Percentiles rank a stretch among this genome's conserved stretches.
These are phyloP conservation scores for Prunus fruticosa DNA, from an alignment of 306 rosid genomes.

Conservation along the genomic window DNA sequence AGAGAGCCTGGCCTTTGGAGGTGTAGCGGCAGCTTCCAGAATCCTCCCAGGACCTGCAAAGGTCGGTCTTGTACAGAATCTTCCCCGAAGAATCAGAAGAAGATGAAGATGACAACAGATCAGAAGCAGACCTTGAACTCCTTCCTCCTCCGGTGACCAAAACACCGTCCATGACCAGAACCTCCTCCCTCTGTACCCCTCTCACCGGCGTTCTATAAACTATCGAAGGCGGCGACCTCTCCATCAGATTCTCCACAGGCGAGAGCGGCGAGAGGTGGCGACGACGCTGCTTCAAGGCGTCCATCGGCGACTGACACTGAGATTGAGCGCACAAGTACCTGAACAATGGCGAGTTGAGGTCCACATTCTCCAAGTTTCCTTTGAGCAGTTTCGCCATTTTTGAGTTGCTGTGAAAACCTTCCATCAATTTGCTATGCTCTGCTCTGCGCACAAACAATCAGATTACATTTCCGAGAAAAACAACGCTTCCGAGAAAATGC, in stretches of 20 bases:
- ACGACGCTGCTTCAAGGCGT: conserved; percentile 17
- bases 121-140: conserved; percentile 34
- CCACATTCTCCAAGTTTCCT: conserved; percentile 45
- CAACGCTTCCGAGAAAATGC: background rate
- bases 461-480: background rate
- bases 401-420: background rate
- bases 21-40: conserved; percentile 14
- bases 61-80: conserved; percentile 32
- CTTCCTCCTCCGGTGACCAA: conserved; percentile 39
- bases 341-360: conserved; percentile 37
- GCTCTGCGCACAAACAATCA: background rate
- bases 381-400: conserved; percentile 22
- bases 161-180: conserved; percentile 68
- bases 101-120: conserved; percentile 34
- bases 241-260: conserved; percentile 48
- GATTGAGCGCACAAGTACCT: conserved; percentile 32
- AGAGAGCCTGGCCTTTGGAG: conserved; percentile 51
- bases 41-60: conserved; percentile 5
- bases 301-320: conserved; percentile 35
- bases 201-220: conserved; percentile 49
- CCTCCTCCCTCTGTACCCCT: conserved; percentile 54
- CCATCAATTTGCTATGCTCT: background rate
- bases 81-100: conserved; percentile 25
- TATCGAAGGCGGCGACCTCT: conserved; percentile 15
- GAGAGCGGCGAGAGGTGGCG: conserved; percentile 44